These are phyloP conservation scores for Diphasiastrum complanatum DNA, from an alignment of 83 land plant genomes.

Conservation along the genomic window DNA sequence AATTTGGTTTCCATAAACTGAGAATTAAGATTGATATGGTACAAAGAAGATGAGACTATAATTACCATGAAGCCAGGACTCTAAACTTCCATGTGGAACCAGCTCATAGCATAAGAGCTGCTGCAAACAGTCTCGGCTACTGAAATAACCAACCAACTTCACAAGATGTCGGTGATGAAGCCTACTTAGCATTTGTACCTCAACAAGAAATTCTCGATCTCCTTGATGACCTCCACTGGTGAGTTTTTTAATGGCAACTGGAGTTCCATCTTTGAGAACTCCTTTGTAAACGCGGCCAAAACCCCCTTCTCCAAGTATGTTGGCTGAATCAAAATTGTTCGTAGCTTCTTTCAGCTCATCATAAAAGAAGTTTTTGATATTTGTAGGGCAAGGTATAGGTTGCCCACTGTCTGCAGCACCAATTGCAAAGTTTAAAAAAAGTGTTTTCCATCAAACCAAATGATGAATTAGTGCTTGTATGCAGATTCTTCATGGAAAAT, in stretches of 20 bases:
- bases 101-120: conserved; percentile 40
- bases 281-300: conserved; percentile 40
- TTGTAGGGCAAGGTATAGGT: conserved; percentile 20
- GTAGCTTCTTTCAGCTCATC: conserved; percentile 37
- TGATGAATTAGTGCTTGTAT: too few species aligned
- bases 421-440: too few species aligned
- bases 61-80: conserved; percentile 41
- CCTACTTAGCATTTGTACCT: conserved; percentile 41
- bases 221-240: conserved; percentile 31
- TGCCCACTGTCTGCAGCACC: too few species aligned
- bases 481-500: too few species aligned
- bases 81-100: conserved; percentile 41
- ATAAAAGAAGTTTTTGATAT: conserved; percentile 22
- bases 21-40: too few species aligned
- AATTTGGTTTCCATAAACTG: too few species aligned
- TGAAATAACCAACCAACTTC: conserved; percentile 33
- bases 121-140: conserved; percentile 26
- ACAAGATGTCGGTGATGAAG: conserved; percentile 42
- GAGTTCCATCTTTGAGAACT: conserved; percentile 33
- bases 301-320: conserved; percentile 38
- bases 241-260: conserved; percentile 33
- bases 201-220: conserved; percentile 36
- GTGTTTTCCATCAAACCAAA: too few species aligned
- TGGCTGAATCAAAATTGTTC: conserved; percentile 27
- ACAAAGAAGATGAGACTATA: neutral